Evolutionary conservation across 1,284 basidiomycete species (phyloP), one percentile per base, ranked within the genome.

Genomic region (Veloporphyrellus conicus): DNA sequence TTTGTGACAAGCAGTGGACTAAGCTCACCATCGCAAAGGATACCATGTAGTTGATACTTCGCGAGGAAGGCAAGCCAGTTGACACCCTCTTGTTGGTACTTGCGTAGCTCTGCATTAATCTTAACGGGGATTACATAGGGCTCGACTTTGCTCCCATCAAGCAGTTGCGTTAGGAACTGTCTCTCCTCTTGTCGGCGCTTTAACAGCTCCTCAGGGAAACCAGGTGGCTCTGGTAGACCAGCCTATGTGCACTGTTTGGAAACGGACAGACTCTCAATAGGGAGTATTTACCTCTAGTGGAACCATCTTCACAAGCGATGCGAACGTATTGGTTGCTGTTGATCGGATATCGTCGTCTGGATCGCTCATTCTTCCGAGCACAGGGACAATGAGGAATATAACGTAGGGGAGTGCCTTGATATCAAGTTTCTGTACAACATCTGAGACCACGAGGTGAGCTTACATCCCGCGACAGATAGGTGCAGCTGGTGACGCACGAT

Each of bases 41-140:
- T 93, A 18, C 96, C 96, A 67, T 99, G 96, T 6, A 99, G 71
- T 66, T 99, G 96, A 63, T 95, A 98, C 67, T 95, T 92, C 25
- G 93, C 90, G 35, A 99, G 76, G 75, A 99, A 99, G 0, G 96
- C 96, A 39, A 99, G 77, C 96, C 96, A 99, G 67, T 93, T 98
- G 58, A 99, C 91, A 37, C 96, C 96, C 53, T 99, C 96, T 66
- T 92, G 90, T 68, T 99, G 96, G 64, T 99, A 99, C 67, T 93
- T 93, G 49, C 96, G 85, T 41, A 99, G 75, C 59, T 97, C 93
- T 32, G 93, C 93, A 52, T 95, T 93, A 75, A 99, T 90, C 41
- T 76, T 71, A 53, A 96, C 84, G 0, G 95, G 93, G 6, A 99
- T 82, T 40, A 73, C 69, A 67, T 99, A 99, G 54, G 88, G 84